Base-by-base conservation (phyloP, 1,284 basidiomycete genomes). In the Mycena sp. region DNA sequence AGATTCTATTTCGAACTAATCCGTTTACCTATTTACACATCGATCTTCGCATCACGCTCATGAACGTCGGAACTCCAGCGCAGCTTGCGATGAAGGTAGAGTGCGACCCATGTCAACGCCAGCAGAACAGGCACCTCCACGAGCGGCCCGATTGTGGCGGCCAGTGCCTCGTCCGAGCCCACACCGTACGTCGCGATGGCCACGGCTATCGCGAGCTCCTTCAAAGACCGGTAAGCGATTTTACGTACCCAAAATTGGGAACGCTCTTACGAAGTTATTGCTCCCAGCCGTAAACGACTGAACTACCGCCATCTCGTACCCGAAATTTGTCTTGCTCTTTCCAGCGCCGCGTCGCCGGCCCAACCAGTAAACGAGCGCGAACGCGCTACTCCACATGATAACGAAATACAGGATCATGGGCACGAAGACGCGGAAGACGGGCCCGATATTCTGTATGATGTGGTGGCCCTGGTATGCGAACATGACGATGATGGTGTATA, bases 161-260 rank as follows among this genome's bases (percentile, higher is more conserved):
- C 92, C 0, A 94, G 80, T 0, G 90, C 91, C 73, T 94, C 88
- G 60, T 90, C 85, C 0, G 89, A 91, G 10, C 87, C 81, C 2
- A 89, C 86, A 0, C 92, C 92, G 72, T 90, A 96, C 0, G 90
- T 85, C 0, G 92, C 88, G 35, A 95, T 90, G 3, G 88, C 85
- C 2, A 96, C 89, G 0, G 94, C 94, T 59, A 95, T 96, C 0
- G 94, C 93, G 0, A 96, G 81, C 76, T 94, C 92, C 85, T 83
- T 61, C 1, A 32, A 21, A 16, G 7, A 28, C 23, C 38, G 28
- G 38, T 19, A 28, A 30, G 56, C 11, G 21, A 26, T 23, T 6
- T 38, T 37, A 26, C 19, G 19, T 37, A 21, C 19, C 44, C 10
- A 12, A 26, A 32, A 28, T 17, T 9, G 2, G 29, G 11, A 32